phyloP scores from a whole-genome alignment of 768 basidiomycete species.

The Calocybe gangraenosa region DNA sequence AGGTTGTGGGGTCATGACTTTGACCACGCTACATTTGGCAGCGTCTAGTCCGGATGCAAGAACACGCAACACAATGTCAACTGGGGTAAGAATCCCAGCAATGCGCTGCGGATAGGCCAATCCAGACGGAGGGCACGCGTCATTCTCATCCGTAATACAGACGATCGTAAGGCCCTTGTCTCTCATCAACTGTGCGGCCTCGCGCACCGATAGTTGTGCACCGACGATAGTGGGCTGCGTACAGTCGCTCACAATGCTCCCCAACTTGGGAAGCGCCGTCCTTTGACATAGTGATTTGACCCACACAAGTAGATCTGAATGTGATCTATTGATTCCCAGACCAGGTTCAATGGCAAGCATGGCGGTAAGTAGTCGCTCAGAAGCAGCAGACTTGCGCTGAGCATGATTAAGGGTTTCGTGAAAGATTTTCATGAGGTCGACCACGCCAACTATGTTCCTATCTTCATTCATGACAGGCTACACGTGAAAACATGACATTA shows the following conservation, averaged over 20 bases:
- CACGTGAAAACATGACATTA: too few relatives aligned
- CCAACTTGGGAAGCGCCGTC: background rate
- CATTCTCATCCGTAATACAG: background rate
- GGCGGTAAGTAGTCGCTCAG: background rate
- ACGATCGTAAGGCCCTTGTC: background rate
- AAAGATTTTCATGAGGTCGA: background rate
- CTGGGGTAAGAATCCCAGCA: background rate
- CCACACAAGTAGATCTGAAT: background rate
- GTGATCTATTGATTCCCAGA: background rate
- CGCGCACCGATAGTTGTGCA: background rate
- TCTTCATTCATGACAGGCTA: background rate
- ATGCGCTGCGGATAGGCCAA: background rate
- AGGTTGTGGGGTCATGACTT: background rate
- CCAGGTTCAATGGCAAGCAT: background rate
- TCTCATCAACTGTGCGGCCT: slow-evolving; percentile 1
- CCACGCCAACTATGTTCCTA: background rate
- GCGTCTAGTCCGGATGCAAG: background rate
- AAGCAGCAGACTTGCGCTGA: background rate
- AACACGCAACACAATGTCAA: background rate
- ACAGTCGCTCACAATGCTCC: too few relatives aligned
- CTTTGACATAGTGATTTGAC: background rate
- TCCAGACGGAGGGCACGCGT: background rate
- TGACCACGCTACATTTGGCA: background rate
- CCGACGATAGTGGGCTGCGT: background rate
- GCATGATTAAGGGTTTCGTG: background rate